Evolutionary conservation across 495 filamentous ascomycete species (phyloP).

Genomic region (Penicillium flavigenum): DNA sequence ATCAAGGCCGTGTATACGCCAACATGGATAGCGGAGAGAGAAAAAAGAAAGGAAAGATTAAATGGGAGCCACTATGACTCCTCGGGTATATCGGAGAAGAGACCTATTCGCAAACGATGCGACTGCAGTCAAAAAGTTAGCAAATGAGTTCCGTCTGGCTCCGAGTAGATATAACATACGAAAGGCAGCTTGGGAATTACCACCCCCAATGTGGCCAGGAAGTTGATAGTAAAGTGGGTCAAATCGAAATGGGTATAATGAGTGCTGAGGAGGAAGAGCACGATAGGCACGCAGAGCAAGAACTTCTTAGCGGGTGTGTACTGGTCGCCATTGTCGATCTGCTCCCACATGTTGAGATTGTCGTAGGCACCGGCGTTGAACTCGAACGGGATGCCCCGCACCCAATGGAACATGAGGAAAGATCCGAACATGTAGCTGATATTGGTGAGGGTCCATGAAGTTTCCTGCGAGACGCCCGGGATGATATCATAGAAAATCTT

Average conservation of each 20-base stretch:
- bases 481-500: slow-evolving; percentile 97
- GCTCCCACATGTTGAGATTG: slow-evolving; percentile 99
- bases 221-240: slow-evolving; percentile 95
- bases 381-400: slow-evolving; percentile 96
- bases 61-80: slow-evolving; percentile 37
- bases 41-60: slow-evolving; percentile 18
- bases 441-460: slow-evolving; percentile 97
- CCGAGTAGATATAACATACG: slow-evolving; percentile 54
- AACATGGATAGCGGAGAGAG: slow-evolving; percentile 18
- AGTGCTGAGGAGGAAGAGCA: slow-evolving; percentile 92
- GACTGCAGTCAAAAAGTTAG: slow-evolving; percentile 38
- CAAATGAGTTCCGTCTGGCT: background rate
- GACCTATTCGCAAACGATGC: slow-evolving; percentile 51
- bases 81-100: slow-evolving; percentile 46
- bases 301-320: slow-evolving; percentile 99
- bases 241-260: slow-evolving; percentile 98
- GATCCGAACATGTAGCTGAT: slow-evolving; percentile 98
- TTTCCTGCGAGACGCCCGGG: slow-evolving; percentile 92
- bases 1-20: slow-evolving; percentile 23
- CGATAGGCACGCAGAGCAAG: slow-evolving; percentile 86
- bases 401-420: slow-evolving; percentile 99
- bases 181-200: slow-evolving; percentile 94
- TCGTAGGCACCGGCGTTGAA: slow-evolving; percentile 99
- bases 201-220: slow-evolving; percentile 83
- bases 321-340: slow-evolving; percentile 98